Percentiles rank a stretch among this genome's conserved stretches.
Evolutionary conservation across 768 basidiomycete genomes (phyloP).

Genomic region (Lactarius sanguifluus): DNA sequence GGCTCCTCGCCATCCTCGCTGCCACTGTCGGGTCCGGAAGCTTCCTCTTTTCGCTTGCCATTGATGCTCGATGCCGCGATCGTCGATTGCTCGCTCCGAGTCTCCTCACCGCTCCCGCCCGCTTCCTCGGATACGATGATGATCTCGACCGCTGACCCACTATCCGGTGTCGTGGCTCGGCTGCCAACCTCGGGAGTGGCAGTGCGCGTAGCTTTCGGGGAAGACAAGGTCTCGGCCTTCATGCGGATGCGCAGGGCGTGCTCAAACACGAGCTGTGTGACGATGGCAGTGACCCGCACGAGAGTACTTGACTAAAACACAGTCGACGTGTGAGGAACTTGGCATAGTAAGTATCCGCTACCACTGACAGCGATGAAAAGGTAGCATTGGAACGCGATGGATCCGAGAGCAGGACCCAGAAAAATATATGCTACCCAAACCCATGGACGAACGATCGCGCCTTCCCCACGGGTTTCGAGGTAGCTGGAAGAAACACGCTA

Average conservation of each 20-base stretch:
- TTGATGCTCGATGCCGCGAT: slow-evolving; percentile 26
- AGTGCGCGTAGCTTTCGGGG: slow-evolving; percentile 28
- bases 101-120: slow-evolving; percentile 25
- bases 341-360: neutral
- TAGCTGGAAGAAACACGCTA: slow-evolving; percentile 40
- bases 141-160: slow-evolving; percentile 29
- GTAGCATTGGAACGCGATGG: slow-evolving; percentile 54
- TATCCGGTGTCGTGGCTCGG: slow-evolving; percentile 29
- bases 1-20: slow-evolving; percentile 4
- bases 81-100: slow-evolving; percentile 23
- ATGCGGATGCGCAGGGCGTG: slow-evolving; percentile 55
- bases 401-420: slow-evolving; percentile 45
- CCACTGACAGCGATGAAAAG: slow-evolving; percentile 39
- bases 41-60: slow-evolving; percentile 23
- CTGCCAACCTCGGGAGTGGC: slow-evolving; percentile 31
- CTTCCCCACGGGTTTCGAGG: slow-evolving; percentile 53
- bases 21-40: neutral
- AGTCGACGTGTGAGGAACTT: neutral
- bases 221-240: slow-evolving; percentile 40
- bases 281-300: slow-evolving; percentile 44
- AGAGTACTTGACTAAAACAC: slow-evolving; percentile 38
- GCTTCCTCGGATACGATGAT: slow-evolving; percentile 3
- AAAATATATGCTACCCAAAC: slow-evolving; percentile 62
- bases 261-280: slow-evolving; percentile 56
- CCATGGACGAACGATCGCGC: slow-evolving; percentile 58